Percentiles rank a stretch among this genome's conserved stretches.
Evolutionary conservation across 495 filamentous ascomycete species (phyloP).

Genomic region (Amorphotheca resinae): DNA sequence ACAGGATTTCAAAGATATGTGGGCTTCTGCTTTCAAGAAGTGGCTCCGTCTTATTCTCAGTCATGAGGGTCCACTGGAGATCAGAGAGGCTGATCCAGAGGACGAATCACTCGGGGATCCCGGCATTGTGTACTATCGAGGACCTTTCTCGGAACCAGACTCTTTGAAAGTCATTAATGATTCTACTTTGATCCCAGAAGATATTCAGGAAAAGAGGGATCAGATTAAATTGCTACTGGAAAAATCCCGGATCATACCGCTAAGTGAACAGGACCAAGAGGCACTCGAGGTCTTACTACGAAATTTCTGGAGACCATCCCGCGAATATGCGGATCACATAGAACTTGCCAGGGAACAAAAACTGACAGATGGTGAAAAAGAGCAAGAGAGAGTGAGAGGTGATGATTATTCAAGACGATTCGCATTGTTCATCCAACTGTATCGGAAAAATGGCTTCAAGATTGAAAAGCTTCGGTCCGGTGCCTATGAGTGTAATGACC

Average conservation of each 20-base stretch:
- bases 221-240: background rate
- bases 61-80: background rate
- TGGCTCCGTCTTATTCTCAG: background rate
- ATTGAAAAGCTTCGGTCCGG: background rate
- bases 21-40: background rate
- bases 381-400: background rate
- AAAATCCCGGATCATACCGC: background rate
- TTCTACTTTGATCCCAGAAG: background rate
- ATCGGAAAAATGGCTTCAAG: background rate
- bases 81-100: background rate
- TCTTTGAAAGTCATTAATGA: background rate
- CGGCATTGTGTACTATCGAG: background rate
- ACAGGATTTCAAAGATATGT: background rate
- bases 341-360: background rate
- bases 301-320: background rate
- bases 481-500: background rate
- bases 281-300: background rate
- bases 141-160: background rate
- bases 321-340: background rate
- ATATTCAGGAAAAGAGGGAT: background rate
- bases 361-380: background rate
- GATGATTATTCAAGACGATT: background rate
- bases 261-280: background rate
- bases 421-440: background rate
- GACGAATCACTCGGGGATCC: background rate